Evolutionary conservation across 2,329 filamentous ascomycete species (phyloP), one percentile per base, ranked within the genome.

Genomic region (Thermomyces lanuginosus): DNA sequence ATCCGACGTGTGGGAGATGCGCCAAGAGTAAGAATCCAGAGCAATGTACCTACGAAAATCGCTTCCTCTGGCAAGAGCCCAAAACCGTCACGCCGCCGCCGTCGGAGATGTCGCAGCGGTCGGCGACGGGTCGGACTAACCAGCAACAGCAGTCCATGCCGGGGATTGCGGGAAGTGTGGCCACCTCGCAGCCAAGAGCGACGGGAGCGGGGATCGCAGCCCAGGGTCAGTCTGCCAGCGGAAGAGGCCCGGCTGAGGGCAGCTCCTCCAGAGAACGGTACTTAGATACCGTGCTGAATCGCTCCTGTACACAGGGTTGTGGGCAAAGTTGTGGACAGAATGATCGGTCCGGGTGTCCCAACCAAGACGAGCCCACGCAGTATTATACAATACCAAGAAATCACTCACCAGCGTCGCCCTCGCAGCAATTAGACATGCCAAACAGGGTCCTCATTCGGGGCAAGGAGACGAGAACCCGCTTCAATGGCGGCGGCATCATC

Each of bases 1-100:
- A 52, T 42, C 54, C 54, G 6, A 42, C 44, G 3, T 58, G 54
- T 31, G 41, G 45, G 11, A 46, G 53, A 10, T 58, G 54, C 30
- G 32, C 43, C 20, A 56, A 56, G 33, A 46, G 48, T 36, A 46
- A 45, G 23, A 44, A 41, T 3, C 46, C 48, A 15, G 39, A 32
- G 22, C 43, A 46, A 27, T 56, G 52, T 31, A 50, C 46, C n/a
- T 56, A 56, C 31, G 51, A 55, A 33, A 49, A 50, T 38, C 49
- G 50, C 8, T 52, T 54, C 29, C 27, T 53, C 18, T 51, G 49
- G 49, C 50, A 52, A 34, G 48, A 52, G 31, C 50, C 49, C 7
- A 45, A 41, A 16, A 53, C 48, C 9, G 41, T 53, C 15, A 16
- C 22, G 9, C 20, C 9, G n/a, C 43, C 20, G 33, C 38, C 15